Conservation (phyloP, 2,329 filamentous ascomycete species). For the Emergomyces orientalis region DNA sequence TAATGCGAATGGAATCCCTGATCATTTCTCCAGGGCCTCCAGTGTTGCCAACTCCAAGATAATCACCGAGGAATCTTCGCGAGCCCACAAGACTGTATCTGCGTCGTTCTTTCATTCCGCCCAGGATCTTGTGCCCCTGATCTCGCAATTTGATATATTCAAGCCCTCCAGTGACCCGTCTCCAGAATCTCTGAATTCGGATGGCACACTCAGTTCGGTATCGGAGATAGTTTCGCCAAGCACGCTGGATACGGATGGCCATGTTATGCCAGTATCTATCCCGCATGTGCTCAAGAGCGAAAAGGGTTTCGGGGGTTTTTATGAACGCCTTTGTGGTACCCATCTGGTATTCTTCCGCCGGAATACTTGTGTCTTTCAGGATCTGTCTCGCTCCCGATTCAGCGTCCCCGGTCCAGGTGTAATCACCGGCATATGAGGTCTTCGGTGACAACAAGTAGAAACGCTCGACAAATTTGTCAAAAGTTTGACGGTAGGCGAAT, state of each 20-base stretch:
- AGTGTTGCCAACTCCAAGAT: conserved; percentile 74
- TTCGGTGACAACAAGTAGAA: conserved; percentile 93
- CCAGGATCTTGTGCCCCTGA: conserved; percentile 71
- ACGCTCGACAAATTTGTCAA: conserved; percentile 95
- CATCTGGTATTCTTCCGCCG: conserved; percentile 91
- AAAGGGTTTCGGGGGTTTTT: conserved; percentile 93
- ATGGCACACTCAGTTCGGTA: conserved; percentile 89
- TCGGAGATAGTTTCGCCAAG: conserved; percentile 91
- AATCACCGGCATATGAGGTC: conserved; percentile 92
- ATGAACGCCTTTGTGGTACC: conserved; percentile 96
- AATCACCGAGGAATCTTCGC: conserved; percentile 87
- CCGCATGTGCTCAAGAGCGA: conserved; percentile 94
- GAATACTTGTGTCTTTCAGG: conserved; percentile 91
- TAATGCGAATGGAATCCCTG: conserved; percentile 62
- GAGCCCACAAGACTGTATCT: conserved; percentile 87
- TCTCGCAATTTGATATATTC: conserved; percentile 85
- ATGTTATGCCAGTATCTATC: conserved; percentile 99
- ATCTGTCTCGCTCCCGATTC: conserved; percentile 86
- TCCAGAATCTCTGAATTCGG: conserved; percentile 90
- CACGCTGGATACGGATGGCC: conserved; percentile 93
- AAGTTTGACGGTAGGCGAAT: conserved; percentile 93
- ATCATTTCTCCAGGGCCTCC: conserved; percentile 74
- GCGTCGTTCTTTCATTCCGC: conserved; percentile 79
- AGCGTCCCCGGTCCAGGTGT: conserved; percentile 85
- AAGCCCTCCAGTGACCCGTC: conserved; percentile 80